These are phyloP conservation scores for Fusarium gaditjirri DNA, from an alignment of 2,329 filamentous ascomycete genomes.

Conservation along the genomic window DNA sequence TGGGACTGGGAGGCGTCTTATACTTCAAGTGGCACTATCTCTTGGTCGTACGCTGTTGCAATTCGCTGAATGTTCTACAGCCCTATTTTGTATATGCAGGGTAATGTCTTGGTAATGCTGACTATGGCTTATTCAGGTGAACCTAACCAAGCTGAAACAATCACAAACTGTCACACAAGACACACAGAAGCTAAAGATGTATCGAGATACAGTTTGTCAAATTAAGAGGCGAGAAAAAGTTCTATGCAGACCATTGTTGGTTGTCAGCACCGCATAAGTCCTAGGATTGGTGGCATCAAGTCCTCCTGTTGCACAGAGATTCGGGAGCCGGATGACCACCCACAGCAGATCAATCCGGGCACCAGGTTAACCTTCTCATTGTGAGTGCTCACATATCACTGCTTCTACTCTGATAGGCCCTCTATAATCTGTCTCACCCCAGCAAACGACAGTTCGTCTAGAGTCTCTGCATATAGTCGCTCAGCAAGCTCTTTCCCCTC, in stretches of 20 bases:
- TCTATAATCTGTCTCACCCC: background rate
- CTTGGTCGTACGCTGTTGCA: background rate
- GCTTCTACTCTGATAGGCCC: background rate
- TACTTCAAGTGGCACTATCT: background rate
- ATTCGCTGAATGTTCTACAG: background rate
- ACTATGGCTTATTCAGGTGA: background rate
- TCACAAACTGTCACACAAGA: background rate
- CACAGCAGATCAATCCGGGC: background rate
- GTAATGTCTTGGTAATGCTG: background rate
- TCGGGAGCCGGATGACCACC: background rate
- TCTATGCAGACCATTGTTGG: background rate
- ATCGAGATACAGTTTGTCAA: background rate
- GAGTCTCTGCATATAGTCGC: background rate
- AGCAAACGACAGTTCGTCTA: background rate
- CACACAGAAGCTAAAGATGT: rapidly evolving
- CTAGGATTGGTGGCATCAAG: background rate
- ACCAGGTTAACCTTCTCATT: background rate
- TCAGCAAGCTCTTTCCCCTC: background rate
- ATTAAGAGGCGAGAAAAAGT: background rate
- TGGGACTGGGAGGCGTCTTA: background rate
- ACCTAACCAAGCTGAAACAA: background rate
- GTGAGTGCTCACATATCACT: background rate
- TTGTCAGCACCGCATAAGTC: background rate
- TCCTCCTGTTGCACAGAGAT: background rate
- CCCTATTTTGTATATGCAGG: rapidly evolving